phyloP scores from a whole-genome alignment of 352 stramenopile species.

The Globisporangium polare region DNA sequence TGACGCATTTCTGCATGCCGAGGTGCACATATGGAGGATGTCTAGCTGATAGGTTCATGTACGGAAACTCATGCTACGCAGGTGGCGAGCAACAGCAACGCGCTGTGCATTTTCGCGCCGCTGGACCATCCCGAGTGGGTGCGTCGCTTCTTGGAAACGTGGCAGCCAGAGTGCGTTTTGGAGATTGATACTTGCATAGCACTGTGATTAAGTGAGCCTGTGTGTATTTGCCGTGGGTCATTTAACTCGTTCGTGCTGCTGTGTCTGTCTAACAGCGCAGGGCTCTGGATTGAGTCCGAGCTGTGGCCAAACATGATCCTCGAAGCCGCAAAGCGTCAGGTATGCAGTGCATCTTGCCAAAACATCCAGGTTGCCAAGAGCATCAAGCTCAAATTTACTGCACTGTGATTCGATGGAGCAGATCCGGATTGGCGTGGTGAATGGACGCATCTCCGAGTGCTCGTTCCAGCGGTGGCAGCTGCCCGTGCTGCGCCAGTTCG shows the following conservation, averaged over 20 bases:
- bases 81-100: slow-evolving; percentile 12
- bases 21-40: too few relatives aligned
- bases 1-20: not conserved
- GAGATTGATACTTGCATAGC: too few relatives aligned
- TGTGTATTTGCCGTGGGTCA: too few relatives aligned
- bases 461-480: slow-evolving; percentile 54
- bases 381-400: too few relatives aligned
- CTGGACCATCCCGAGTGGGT: slow-evolving; percentile 54
- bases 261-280: slow-evolving; percentile 26
- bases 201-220: too few relatives aligned
- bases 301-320: slow-evolving; percentile 73
- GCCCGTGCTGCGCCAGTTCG: slow-evolving; percentile 25
- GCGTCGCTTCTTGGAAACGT: slow-evolving; percentile 54
- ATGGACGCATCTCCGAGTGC: slow-evolving; percentile 52
- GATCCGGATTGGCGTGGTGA: slow-evolving; percentile 60
- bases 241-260: too few relatives aligned
- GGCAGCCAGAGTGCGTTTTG: slow-evolving; percentile 59
- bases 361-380: too few relatives aligned
- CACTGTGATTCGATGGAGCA: slow-evolving; percentile 6
- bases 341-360: too few relatives aligned
- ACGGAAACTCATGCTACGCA: slow-evolving; percentile 6
- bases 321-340: slow-evolving; percentile 38
- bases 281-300: slow-evolving; percentile 79
- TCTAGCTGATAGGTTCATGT: not conserved
- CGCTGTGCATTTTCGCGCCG: slow-evolving; percentile 58